These are phyloP conservation scores for Plasmodium gonderi DNA, from an alignment of 169 alveolate species.

Conservation along the genomic window DNA sequence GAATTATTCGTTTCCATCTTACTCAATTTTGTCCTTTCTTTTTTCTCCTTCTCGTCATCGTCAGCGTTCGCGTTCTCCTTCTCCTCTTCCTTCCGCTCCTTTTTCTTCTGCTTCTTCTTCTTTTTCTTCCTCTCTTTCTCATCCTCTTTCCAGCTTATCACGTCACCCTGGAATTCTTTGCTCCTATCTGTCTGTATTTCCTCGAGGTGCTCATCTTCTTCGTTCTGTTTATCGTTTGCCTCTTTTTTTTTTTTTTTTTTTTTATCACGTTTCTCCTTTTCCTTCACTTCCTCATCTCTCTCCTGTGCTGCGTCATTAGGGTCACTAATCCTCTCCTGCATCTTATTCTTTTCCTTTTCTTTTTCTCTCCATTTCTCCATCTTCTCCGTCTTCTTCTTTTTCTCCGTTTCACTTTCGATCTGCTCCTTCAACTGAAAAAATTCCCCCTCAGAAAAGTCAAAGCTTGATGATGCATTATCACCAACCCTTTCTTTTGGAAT, in stretches of 20 bases:
- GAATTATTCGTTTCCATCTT: background rate
- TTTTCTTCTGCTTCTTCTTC: background rate
- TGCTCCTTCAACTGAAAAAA: background rate
- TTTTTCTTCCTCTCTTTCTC: background rate
- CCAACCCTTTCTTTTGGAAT: background rate
- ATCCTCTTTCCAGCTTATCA: background rate
- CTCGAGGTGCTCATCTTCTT: background rate
- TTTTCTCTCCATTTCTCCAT: background rate
- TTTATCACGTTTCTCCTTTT: background rate
- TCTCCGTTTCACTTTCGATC: background rate
- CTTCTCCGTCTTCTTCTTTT: background rate
- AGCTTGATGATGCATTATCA: background rate
- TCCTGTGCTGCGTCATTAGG: no score
- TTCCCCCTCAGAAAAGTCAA: background rate
- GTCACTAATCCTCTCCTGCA: no score
- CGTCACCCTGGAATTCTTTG: no score
- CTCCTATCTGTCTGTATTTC: no score
- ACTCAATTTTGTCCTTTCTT: background rate
- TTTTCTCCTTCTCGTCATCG: background rate
- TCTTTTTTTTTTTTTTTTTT: background rate
- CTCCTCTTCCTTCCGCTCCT: background rate
- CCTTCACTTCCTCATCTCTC: background rate
- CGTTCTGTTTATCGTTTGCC: background rate
- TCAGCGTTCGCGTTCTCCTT: background rate
- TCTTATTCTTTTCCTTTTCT: background rate